phyloP scores from a whole-genome alignment of 2,329 filamentous ascomycete species.

The Cladosporium colombiae region DNA sequence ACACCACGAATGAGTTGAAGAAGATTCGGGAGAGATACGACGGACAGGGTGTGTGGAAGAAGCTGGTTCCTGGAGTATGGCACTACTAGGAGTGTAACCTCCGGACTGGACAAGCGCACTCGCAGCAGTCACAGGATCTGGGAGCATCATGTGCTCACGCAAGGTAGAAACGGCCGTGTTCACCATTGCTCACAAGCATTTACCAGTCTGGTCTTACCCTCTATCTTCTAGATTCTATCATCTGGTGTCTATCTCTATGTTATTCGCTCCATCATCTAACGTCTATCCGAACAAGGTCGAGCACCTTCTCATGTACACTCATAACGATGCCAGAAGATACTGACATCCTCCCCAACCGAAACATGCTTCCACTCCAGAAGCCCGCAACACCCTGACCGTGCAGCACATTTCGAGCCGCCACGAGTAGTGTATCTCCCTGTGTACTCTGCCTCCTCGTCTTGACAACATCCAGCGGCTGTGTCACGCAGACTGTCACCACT shows the following conservation, averaged over 20 bases:
- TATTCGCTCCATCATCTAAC: neutral
- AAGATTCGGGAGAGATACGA: slow-evolving; percentile 37
- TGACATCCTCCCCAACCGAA: slow-evolving; percentile 16
- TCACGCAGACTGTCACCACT: slow-evolving; percentile 42
- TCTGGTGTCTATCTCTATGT: neutral
- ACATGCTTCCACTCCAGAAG: slow-evolving; percentile 17
- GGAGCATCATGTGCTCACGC: neutral
- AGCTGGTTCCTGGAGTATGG: slow-evolving; percentile 34
- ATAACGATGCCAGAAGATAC: slow-evolving; percentile 15
- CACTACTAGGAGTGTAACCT: slow-evolving; percentile 22
- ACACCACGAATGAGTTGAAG: slow-evolving; percentile 31
- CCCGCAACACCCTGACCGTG: slow-evolving; percentile 2
- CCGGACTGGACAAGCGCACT: neutral
- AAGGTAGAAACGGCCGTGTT: neutral
- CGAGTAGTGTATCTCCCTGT: neutral
- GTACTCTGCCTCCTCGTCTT: slow-evolving; percentile 42
- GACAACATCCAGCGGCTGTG: slow-evolving; percentile 48
- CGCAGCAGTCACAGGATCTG: neutral
- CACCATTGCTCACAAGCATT: neutral
- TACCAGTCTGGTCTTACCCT: neutral
- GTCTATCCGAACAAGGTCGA: slow-evolving; percentile 7
- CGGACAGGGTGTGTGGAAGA: slow-evolving; percentile 35
- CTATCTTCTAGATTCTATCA: neutral
- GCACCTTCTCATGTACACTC: slow-evolving; percentile 16
- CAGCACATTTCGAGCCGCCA: slow-evolving; percentile 14